These are phyloP conservation scores for Ceratonia siliqua DNA, from an alignment of 306 rosid species.

Conservation along the genomic window DNA sequence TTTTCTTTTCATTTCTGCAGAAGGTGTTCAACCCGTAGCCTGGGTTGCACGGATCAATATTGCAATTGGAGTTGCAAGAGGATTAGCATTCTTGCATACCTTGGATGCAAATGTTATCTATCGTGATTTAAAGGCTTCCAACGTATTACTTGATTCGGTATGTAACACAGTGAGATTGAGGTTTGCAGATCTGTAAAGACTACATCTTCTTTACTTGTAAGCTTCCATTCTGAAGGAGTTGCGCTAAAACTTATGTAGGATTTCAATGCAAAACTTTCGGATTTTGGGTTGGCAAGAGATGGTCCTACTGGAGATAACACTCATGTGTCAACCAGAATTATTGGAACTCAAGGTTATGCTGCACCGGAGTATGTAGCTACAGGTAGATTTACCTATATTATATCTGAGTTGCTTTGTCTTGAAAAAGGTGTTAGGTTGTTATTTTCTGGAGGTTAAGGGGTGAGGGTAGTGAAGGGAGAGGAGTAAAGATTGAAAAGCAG, in stretches of 20 bases:
- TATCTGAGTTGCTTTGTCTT: not conserved
- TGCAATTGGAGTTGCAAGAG: conserved; percentile 77
- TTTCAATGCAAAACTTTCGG: conserved; percentile 83
- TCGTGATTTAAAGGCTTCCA: conserved; percentile 94
- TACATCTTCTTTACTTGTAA: not conserved
- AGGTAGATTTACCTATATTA: conserved; percentile 51
- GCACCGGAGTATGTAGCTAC: conserved; percentile 97
- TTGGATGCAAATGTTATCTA: conserved; percentile 78
- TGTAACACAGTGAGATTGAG: conserved; percentile 16
- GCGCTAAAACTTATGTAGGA: conserved; percentile 47
- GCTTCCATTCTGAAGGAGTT: conserved; percentile 32
- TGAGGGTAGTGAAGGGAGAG: not conserved
- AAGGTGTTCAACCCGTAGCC: conserved; percentile 77
- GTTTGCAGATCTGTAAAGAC: not conserved
- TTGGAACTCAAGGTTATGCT: conserved; percentile 94
- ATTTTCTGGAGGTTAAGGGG: not conserved
- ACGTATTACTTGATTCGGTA: conserved; percentile 89
- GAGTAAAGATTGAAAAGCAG: not conserved
- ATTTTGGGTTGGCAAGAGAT: conserved; percentile 96
- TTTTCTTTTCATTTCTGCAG: conserved; percentile 44
- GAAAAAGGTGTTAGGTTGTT: not conserved
- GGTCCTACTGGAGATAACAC: conserved; percentile 98
- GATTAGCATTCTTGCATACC: conserved; percentile 74
- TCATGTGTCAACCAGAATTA: conserved; percentile 88
- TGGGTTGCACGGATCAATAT: conserved; percentile 75